Base-by-base conservation (phyloP, 2,329 filamentous ascomycete species). In the Xylariaceae sp. region DNA sequence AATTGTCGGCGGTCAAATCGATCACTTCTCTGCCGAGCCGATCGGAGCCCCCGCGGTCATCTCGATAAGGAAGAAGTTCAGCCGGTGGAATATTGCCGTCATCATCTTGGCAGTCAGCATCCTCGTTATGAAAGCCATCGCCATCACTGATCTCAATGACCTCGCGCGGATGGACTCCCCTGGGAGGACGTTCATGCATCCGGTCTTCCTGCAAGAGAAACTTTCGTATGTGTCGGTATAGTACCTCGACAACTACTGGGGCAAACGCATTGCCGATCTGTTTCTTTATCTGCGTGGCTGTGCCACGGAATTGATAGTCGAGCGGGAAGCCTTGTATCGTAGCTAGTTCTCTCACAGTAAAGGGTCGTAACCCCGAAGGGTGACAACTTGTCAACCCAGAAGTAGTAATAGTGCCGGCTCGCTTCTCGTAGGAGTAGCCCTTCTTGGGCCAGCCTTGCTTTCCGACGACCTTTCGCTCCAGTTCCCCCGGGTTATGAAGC, bases 251-350 rank as follows among this genome's bases (percentile, higher is more conserved):
- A 0, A 76, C 73, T 14, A 66, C 65, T 0, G 85, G 79, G 0
- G 88, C 83, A 8, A 91, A 88, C 0, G 87, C 86, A 55, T 92
- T 91, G 0, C 87, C 87, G 49, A 90, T 86, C 60, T 89, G 85
- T 50, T 72, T 75, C 44, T 73, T 74, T 4, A 80, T 67, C 12
- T 58, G 60, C 0, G 60, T 68, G 10, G 10, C 44, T 1, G 29
- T 34, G 0, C 67, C 67, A 0, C 64, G 44, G 56, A 91, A 90
- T 1, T 60, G 58, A 58, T 87, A 81, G 2, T 65, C 58, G 0
- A 62, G 42, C 0, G 85, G 84, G 42, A 92, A 92, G 0, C 81
- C 82, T 51, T 88, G 84, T 0, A 92, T 60, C 1, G 69, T 70
- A 0, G 86, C 85, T 11, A 79, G 72, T 59, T 93, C 88, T 1